phyloP scores from a whole-genome alignment of 139 green algal genomes.

The Picochlorum sp. region DNA sequence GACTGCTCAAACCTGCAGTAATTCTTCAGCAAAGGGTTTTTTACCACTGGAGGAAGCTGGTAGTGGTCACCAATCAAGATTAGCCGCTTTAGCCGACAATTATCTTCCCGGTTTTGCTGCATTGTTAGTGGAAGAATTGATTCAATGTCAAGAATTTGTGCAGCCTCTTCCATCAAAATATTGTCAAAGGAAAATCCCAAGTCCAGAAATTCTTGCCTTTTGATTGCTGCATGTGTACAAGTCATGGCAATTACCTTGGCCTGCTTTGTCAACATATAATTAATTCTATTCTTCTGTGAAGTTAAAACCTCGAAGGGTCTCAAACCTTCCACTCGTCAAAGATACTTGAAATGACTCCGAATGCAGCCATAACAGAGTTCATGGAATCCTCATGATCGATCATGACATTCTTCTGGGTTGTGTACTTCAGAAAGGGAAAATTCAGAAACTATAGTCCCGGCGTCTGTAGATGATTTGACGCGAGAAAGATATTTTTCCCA shows the following conservation, averaged over 20 bases:
- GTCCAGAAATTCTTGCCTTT: slow-evolving; percentile 87
- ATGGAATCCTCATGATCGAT: background rate
- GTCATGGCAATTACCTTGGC: slow-evolving; percentile 99
- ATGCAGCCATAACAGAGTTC: slow-evolving; percentile 64
- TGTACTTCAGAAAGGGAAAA: slow-evolving; percentile 92
- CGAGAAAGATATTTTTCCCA: slow-evolving; percentile 69
- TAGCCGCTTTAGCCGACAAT: slow-evolving; percentile 64
- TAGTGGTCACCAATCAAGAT: slow-evolving; percentile 96
- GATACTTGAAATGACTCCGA: slow-evolving; percentile 77
- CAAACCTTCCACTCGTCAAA: slow-evolving; percentile 94
- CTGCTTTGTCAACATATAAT: slow-evolving; percentile 96
- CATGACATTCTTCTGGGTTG: slow-evolving; percentile 53
- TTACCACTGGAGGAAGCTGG: slow-evolving; percentile 97
- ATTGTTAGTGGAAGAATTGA: slow-evolving; percentile 97
- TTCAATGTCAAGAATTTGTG: slow-evolving; percentile 97
- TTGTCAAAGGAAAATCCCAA: slow-evolving; percentile 96
- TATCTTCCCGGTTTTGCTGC: slow-evolving; percentile 46
- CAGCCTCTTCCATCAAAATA: slow-evolving; percentile 95
- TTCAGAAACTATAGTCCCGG: slow-evolving; percentile 23
- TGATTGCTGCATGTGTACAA: slow-evolving; percentile 96
- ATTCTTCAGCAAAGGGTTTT: slow-evolving; percentile 94
- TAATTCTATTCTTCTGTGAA: slow-evolving; percentile 52
- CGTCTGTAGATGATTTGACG: slow-evolving; percentile 13
- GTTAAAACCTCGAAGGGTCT: slow-evolving; percentile 95
- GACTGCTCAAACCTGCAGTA: slow-evolving; percentile 86